Evolutionary conservation across 1,284 basidiomycete species (phyloP).

Genomic region (Cutaneotrichosporon arboriforme): DNA sequence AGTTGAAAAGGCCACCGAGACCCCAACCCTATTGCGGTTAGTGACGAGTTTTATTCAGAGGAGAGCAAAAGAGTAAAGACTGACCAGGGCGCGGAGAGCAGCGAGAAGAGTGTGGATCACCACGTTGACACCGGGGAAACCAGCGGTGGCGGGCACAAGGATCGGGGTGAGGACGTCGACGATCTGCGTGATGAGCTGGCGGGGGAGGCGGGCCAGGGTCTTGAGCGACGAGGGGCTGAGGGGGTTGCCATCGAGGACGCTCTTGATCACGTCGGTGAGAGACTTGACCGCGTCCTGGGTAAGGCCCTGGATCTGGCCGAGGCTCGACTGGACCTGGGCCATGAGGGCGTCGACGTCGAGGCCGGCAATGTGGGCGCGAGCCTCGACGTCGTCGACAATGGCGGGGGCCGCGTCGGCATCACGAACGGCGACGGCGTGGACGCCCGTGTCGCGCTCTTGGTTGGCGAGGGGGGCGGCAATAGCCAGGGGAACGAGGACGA

Average conservation of each 20-base stretch:
- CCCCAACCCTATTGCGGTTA: not conserved
- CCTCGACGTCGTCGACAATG: not conserved
- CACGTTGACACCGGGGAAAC: not conserved
- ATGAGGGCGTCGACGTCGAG: too few species aligned
- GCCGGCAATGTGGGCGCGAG: too few species aligned
- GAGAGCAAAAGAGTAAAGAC: too few species aligned
- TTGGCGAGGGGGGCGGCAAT: not conserved
- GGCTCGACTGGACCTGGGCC: too few species aligned
- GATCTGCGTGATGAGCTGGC: not conserved
- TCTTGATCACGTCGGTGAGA: not conserved
- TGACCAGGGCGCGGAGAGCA: too few species aligned
- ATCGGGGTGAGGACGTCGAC: not conserved
- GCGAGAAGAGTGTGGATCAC: not conserved
- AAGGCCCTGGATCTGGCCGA: too few species aligned
- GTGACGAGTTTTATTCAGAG: not conserved
- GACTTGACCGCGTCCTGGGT: too few species aligned
- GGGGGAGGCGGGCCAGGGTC: not conserved
- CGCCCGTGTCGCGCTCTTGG: not conserved
- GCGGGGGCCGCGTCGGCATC: not conserved
- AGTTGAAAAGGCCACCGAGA: not conserved
- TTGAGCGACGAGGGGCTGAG: not conserved
- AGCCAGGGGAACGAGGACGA: not conserved
- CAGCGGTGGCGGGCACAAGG: not conserved
- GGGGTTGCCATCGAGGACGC: not conserved
- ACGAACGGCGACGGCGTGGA: not conserved